Base-by-base conservation (phyloP, 2,329 filamentous ascomycete species). In the Falciphora oryzae region DNA sequence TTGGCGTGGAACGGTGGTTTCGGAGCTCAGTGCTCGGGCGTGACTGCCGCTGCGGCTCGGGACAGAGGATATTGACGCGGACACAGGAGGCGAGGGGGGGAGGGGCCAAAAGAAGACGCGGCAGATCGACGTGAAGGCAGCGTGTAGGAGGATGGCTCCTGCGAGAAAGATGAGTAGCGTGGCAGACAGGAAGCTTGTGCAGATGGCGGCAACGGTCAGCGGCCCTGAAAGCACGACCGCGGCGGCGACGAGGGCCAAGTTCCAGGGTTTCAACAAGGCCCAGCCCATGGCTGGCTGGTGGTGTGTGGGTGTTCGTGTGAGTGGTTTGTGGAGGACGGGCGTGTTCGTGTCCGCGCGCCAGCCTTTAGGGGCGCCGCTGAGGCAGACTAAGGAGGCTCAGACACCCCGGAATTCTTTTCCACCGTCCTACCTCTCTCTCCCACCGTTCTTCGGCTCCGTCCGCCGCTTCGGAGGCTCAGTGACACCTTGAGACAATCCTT, bases 141-240 rank as follows among this genome's bases (percentile, higher is more conserved):
- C 56, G 32, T 63, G 62, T 35, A 59, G n/a, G 57, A 63, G 57
- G 27, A 63, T 58, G 32, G 62, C 62, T 16, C 62, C 57, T 16
- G 57, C 25, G 56, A 63, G 29, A 25, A 63, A 25, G 7, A 59
- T 25, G 25, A 63, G 62, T 3, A 63, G 50, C 6, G 29, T 35
- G 25, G 62, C 62, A 8, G 62, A 57, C 56, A 63, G 16, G 31
- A 63, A 38, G 35, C 31, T 59, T 18, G 62, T 63, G 25, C 65
- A 69, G 63, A 63, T 68, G 18, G 62, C 62, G 25, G 62, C 62
- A 27, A 63, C n/a, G 62, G 62, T 58, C n/a, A 63, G 57, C 22
- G 62, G 62, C 16, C 62, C 62, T 1, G 62, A 63, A 2, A 57
- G 35, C 6, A 50, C 57, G 62, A 59, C 57, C 6, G 44, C 58